Evolutionary conservation across 2,329 filamentous ascomycete species (phyloP).

Genomic region (Ceratocystis variospora): DNA sequence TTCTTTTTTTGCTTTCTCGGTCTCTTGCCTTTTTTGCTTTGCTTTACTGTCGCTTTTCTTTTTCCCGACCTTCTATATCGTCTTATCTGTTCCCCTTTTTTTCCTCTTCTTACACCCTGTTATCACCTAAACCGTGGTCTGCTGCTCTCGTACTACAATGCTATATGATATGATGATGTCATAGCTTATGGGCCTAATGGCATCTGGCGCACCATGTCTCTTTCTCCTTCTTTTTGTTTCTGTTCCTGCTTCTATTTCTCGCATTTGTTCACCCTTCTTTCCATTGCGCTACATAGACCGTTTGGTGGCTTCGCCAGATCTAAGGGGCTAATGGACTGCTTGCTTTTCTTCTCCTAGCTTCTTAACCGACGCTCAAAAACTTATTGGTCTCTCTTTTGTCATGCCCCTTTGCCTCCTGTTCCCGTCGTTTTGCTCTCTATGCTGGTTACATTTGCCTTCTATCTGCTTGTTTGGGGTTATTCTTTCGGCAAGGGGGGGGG

Average conservation of each 20-base stretch:
- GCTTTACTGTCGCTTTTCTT: background rate
- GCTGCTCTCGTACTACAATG: background rate
- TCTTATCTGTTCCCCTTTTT: background rate
- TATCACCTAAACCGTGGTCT: background rate
- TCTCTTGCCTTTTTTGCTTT: background rate
- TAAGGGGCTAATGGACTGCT: background rate
- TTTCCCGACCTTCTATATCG: too few relatives aligned
- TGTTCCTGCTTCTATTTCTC: background rate
- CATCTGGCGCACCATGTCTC: background rate
- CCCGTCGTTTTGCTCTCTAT: background rate
- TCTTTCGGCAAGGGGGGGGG: too few relatives aligned
- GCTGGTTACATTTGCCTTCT: too few relatives aligned
- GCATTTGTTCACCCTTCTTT: background rate
- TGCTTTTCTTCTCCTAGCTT: background rate
- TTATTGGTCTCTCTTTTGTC: background rate
- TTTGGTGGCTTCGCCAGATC: background rate
- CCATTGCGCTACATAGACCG: background rate
- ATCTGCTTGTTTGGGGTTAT: too few relatives aligned
- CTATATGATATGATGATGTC: background rate
- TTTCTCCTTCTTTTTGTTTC: background rate
- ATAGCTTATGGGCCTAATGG: background rate
- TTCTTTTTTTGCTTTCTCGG: background rate
- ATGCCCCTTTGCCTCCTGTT: background rate
- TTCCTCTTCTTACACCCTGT: background rate
- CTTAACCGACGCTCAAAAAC: too few relatives aligned